These are phyloP conservation scores for Erythrobasidium hasegawianum DNA, from an alignment of 1,284 basidiomycete species.

Conservation along the genomic window DNA sequence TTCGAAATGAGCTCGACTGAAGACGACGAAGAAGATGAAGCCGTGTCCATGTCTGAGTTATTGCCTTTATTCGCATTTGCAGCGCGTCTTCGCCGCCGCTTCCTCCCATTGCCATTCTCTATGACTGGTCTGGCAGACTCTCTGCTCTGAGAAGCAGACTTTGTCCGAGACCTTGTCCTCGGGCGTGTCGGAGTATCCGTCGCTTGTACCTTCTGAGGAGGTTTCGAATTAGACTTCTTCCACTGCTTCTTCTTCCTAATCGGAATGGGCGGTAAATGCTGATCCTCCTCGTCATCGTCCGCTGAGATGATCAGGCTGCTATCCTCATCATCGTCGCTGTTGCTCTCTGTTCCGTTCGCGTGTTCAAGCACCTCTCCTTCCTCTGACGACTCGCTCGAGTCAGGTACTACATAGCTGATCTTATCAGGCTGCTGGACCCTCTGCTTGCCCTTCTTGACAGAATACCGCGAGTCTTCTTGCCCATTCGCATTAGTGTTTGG, in stretches of 20 bases:
- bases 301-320: constrained; percentile 9
- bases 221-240: too few species aligned
- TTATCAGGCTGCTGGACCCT: neutral
- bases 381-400: neutral
- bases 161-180: neutral
- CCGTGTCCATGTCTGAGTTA: neutral
- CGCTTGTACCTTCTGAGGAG: too few species aligned
- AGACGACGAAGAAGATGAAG: neutral
- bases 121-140: neutral
- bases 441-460: constrained; percentile 15
- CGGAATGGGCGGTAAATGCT: neutral
- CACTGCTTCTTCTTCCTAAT: too few species aligned
- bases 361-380: neutral
- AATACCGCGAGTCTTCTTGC: constrained; percentile 23
- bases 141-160: neutral
- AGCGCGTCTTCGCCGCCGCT: neutral
- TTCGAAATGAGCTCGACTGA: neutral
- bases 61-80: neutral
- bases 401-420: neutral
- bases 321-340: constrained; percentile 1
- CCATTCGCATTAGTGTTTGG: neutral
- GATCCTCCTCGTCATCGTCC: neutral
- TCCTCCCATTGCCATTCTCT: neutral
- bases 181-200: too few species aligned
- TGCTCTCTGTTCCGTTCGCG: neutral